A percentile compares a stretch with the other conserved stretches of the same genome.
Conservation (phyloP, 371 early-diverging fungal species). For the Vairimorpha apis region DNA sequence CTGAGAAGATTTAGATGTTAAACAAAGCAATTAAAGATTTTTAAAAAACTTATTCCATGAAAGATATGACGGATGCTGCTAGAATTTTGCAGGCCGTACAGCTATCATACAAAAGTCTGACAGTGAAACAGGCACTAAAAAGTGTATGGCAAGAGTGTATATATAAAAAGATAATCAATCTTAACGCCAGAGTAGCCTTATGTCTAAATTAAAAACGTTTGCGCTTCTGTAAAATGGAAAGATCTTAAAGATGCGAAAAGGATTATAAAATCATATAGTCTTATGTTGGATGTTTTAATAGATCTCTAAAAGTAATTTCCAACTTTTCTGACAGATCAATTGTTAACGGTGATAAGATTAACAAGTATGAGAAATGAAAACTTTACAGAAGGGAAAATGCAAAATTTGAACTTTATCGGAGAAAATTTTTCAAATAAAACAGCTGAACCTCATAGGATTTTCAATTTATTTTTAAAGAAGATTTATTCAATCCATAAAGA, state of each 20-base stretch:
- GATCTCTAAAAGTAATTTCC: constrained; percentile 1
- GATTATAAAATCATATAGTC: background rate
- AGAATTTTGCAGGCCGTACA: background rate
- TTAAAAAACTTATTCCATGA: background rate
- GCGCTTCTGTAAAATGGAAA: background rate
- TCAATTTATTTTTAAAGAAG: background rate
- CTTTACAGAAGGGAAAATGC: background rate
- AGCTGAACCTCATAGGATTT: background rate
- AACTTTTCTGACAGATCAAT: background rate
- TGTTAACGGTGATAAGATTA: background rate
- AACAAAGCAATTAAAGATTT: background rate
- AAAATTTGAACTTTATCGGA: background rate
- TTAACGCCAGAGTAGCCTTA: background rate
- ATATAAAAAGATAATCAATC: background rate
- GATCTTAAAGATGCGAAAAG: background rate
- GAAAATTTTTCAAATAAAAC: too few relatives aligned
- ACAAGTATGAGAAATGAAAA: background rate
- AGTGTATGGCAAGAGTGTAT: background rate
- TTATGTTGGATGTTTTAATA: background rate
- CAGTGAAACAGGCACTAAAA: background rate
- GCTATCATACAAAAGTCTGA: background rate
- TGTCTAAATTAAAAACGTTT: background rate
- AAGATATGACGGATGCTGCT: background rate
- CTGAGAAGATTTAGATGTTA: background rate
- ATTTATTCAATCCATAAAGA: background rate